Base-by-base conservation (phyloP, 148 eudicot species). In the Cornus suecica region DNA sequence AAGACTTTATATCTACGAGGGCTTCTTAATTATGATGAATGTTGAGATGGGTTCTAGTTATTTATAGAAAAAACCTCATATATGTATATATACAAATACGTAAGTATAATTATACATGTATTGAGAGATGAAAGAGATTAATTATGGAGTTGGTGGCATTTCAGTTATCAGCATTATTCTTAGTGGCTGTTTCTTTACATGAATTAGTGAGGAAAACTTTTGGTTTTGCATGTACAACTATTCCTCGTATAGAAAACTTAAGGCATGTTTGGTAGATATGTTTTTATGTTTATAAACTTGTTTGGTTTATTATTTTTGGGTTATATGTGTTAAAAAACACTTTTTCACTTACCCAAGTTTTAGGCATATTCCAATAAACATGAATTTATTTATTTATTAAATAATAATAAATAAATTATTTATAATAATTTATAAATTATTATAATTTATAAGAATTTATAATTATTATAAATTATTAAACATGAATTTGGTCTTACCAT, bases 91-190 rank as follows among this genome's bases (percentile, higher is more conserved):
- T 8, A 7, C 7, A 13, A 1, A 48, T 48, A 48, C 54, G 15
- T 48, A 13, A 11, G 15, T 48, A 48, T 48, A 13, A 11, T 11
- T 48, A 48, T 48, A 13, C 3, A 32, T 34, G 23, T 8, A 70
- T 61, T 34, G 72, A 51, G 37, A 66, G 23, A 60, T 1, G 34
- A n/a, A 23, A 32, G 26, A 69, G 68, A 76, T n/a, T n/a, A n/a
- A 9, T 63, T 16, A 23, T 80, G 80, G 86, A 81, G 80, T 81
- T 78, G 87, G 80, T 84, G 37, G 78, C 54, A 11, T 48, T 48
- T 48, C 54, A 71, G 62, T 69, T 73, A 25, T 71, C 56, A 26
- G 52, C 54, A 48, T 14, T 63, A 42, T 48, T 65, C 45, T 64
- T 71, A 0, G 15, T 51, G 9, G 8, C n/a, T 24, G 37, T 56